Conservation (phyloP, 768 basidiomycete genomes). For the Naganishia friedmannii region DNA sequence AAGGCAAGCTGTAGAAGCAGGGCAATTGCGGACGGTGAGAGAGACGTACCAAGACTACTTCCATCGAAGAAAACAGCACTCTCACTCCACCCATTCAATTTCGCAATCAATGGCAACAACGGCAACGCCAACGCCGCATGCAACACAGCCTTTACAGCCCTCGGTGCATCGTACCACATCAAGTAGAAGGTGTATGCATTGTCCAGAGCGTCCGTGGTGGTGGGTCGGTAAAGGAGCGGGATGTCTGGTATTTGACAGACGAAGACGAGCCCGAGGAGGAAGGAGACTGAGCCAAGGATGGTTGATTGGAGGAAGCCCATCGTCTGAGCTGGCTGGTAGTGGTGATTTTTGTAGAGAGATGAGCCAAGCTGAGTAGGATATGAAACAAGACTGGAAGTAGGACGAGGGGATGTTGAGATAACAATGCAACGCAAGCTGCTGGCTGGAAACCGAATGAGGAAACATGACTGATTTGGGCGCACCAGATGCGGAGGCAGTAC, state of each 20-base stretch:
- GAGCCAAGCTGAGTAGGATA: neutral
- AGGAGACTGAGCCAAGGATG: constrained; percentile 80
- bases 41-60: constrained; percentile 68
- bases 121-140: constrained; percentile 81
- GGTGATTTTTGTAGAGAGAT: neutral
- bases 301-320: constrained; percentile 91
- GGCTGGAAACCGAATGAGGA: too few relatives aligned
- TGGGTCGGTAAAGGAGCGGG: constrained; percentile 67
- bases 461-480: too few relatives aligned
- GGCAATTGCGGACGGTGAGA: neutral
- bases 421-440: too few relatives aligned
- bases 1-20: too few relatives aligned
- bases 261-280: constrained; percentile 71
- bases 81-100: constrained; percentile 83
- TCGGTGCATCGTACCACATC: constrained; percentile 88
- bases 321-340: constrained; percentile 5
- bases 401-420: too few relatives aligned
- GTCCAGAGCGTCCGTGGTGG: constrained; percentile 64
- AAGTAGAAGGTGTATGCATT: constrained; percentile 87
- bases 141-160: constrained; percentile 88
- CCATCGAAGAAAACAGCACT: constrained; percentile 95
- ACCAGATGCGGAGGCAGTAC: too few relatives aligned
- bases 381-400: too few relatives aligned
- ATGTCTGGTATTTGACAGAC: constrained; percentile 64
- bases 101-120: constrained; percentile 68